phyloP scores from a whole-genome alignment of 2,329 filamentous ascomycete genomes.

The Trichoderma atrobrunneum region DNA sequence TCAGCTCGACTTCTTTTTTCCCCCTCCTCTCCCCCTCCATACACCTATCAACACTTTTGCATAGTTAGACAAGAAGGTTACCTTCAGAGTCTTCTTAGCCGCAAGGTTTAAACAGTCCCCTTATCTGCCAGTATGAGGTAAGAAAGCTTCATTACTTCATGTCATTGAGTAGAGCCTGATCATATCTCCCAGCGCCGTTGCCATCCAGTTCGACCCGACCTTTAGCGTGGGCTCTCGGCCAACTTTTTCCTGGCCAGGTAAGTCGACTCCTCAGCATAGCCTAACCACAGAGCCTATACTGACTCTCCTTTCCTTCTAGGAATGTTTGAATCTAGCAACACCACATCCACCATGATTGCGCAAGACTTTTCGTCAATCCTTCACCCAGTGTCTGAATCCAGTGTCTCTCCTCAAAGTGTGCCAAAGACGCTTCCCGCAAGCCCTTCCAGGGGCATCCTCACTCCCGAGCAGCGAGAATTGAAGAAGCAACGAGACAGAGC shows the following conservation, averaged over 20 bases:
- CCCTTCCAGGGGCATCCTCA: conserved; percentile 53
- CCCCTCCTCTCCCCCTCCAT: neutral
- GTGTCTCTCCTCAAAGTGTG: conserved; percentile 48
- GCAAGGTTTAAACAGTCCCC: neutral
- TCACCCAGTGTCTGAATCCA: conserved; percentile 46
- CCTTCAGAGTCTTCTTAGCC: neutral
- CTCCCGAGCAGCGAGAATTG: conserved; percentile 59
- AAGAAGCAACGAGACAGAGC: conserved; percentile 60
- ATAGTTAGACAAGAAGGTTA: neutral
- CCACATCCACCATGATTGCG: conserved; percentile 38
- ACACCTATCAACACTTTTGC: neutral
- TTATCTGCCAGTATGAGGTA: conserved; percentile 18
- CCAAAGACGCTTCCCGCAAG: conserved; percentile 57
- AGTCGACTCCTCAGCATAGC: neutral
- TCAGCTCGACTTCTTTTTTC: conserved; percentile 1
- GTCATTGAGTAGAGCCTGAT: neutral
- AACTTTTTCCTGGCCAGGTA: conserved; percentile 52
- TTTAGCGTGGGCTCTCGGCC: conserved; percentile 52
- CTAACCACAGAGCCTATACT: conserved; percentile 10
- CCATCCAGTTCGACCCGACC: conserved; percentile 50
- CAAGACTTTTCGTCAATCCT: conserved; percentile 46
- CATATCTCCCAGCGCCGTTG: conserved; percentile 41
- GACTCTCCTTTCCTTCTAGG: conserved; percentile 22
- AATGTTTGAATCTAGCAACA: conserved; percentile 35
- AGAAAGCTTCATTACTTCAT: neutral